A percentile compares a stretch with the other conserved stretches of the same genome.
Evolutionary conservation across 164 flowering plant genomes (phyloP).

Genomic region (Aristolochia contorta): DNA sequence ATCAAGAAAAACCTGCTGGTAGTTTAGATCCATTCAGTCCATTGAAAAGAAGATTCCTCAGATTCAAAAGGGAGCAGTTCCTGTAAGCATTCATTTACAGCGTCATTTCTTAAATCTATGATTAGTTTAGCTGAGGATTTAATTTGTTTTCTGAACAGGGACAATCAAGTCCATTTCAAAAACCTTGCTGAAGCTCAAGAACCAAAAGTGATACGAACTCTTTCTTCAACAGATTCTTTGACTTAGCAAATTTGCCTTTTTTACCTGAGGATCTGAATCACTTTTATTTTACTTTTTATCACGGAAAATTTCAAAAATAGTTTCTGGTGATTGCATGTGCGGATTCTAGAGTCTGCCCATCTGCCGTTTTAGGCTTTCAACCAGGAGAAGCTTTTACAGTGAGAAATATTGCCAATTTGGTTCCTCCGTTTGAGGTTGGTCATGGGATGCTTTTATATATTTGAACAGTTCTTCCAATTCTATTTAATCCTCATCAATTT

Average conservation of each 20-base stretch:
- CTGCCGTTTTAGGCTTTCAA: constrained; percentile 75
- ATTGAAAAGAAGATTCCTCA: constrained; percentile 59
- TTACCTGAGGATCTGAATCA: neutral
- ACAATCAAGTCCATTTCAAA: constrained; percentile 49
- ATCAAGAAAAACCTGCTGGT: constrained; percentile 13
- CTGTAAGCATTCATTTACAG: constrained; percentile 41
- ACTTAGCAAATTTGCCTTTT: neutral
- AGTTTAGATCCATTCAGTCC: constrained; percentile 36
- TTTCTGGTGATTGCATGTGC: constrained; percentile 97
- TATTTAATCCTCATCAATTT: neutral
- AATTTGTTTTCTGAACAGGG: constrained; percentile 33
- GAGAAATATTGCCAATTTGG: constrained; percentile 84
- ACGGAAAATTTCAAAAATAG: constrained; percentile 43
- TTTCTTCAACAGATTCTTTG: neutral
- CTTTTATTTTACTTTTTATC: neutral
- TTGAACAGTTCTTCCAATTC: neutral
- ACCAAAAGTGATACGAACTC: constrained; percentile 61
- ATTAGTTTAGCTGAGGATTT: constrained; percentile 9
- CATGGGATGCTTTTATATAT: neutral
- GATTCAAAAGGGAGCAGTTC: constrained; percentile 61
- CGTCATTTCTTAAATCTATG: constrained; percentile 2
- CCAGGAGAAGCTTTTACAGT: constrained; percentile 90
- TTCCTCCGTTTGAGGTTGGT: constrained; percentile 77
- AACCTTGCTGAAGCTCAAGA: constrained; percentile 62
- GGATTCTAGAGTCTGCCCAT: constrained; percentile 97